A percentile compares a stretch with the other conserved stretches of the same genome.
Conservation (phyloP, 1,139 yeast species). For the Yamadazyma sp. region DNA sequence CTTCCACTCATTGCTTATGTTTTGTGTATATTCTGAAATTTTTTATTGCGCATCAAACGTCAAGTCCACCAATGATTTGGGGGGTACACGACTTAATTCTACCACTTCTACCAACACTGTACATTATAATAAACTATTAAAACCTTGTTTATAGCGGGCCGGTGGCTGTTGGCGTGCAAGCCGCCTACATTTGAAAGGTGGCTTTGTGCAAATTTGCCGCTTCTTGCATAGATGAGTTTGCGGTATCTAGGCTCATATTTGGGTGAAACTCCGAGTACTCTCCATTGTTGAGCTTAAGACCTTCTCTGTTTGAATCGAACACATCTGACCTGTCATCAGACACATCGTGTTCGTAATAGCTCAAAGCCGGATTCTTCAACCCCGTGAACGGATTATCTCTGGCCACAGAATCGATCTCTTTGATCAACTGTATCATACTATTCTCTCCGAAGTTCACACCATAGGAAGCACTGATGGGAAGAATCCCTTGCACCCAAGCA, state of each 20-base stretch:
- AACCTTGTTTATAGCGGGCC: too few relatives aligned
- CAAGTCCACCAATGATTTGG: neutral
- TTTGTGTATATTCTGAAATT: neutral
- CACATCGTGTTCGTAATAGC: slow-evolving; percentile 37
- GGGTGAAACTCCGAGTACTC: neutral
- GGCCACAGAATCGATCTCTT: slow-evolving; percentile 48
- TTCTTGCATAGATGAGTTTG: slow-evolving; percentile 3
- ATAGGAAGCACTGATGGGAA: slow-evolving; percentile 43
- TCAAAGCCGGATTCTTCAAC: slow-evolving; percentile 43
- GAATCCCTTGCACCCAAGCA: slow-evolving; percentile 52
- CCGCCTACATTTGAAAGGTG: slow-evolving; percentile 12
- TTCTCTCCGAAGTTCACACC: slow-evolving; percentile 69
- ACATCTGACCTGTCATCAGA: slow-evolving; percentile 26
- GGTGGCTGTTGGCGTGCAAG: too few relatives aligned
- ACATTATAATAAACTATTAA: neutral
- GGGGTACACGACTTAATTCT: neutral
- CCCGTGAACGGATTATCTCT: slow-evolving; percentile 45
- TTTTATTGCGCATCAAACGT: slow-evolving; percentile 5
- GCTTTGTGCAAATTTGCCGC: slow-evolving; percentile 8
- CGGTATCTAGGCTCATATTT: slow-evolving; percentile 4
- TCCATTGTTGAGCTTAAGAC: slow-evolving; percentile 27
- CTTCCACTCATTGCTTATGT: slow-evolving; percentile 6
- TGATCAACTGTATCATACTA: slow-evolving; percentile 54
- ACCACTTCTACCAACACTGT: too few relatives aligned
- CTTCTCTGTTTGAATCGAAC: slow-evolving; percentile 31